Base-by-base conservation (phyloP, 345 rosid genomes). In the Firmiana major region DNA sequence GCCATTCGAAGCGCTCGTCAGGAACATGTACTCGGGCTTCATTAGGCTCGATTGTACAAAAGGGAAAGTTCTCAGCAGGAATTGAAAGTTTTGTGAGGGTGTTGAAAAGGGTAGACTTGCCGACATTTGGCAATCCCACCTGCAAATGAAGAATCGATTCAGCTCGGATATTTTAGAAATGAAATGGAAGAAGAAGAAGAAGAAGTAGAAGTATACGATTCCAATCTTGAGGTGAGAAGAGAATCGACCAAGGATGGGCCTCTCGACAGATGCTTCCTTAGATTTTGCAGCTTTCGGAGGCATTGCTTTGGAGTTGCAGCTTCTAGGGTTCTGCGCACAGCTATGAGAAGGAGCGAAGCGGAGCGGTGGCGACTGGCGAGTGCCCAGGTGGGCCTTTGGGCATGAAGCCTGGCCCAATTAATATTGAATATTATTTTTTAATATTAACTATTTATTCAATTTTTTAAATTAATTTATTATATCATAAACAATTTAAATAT, bases 171-270 rank as follows among this genome's bases (percentile, higher is more conserved):
- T 6, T 24, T 15, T 17, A 22, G 55, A 22, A 1, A 62, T 16
- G 34, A 45, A 17, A 24, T 21, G 54, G 5, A 62, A 62, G 71
- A 12, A 21, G 2, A 66, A 21, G 53, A 4, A 40, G 22, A 62
- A 66, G 49, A 67, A 38, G 36, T 48, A 70, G 76, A 68, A 53
- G 62, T 22, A 24, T 89, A 96, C 99, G 54, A 96, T 96, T 82
- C 98, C 99, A 80, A 96, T 96, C 89, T 96, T 96, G 86, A 96
- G 99, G 75, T 96, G 99, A 79, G 99, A 96, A 26, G 99, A 93
- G 90, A 96, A 96, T 77, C 99, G 91, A 72, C 99, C 99, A 12
- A 96, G 97, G 63, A 93, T 91, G 16, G 99, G 97, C 43, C 97
- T 85, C 89, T 96, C 99, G 0, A 79, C 91, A 4, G 98, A 98